These are phyloP conservation scores for barley (Hordeum vulgare) DNA, from an alignment of 176 grass and related monocot species.

Conservation along the genomic window MorexV3_pseudomolecules_assembly NC_058521.1:360557880-360558379, in stretches of 20 bases:
- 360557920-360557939: conserved; percentile 60
- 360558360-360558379: conserved; percentile 1
- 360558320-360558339: not conserved
- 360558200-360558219: conserved; percentile 47
- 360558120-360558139: conserved; percentile 36
- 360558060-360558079: conserved; percentile 55
- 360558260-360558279: conserved; percentile 70
- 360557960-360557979: not conserved
- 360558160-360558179: conserved; percentile 67
- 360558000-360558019: conserved; percentile 27
- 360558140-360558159: conserved; percentile 84
- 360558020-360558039: conserved; percentile 75
- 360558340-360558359: not conserved
- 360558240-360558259: conserved; percentile 85
- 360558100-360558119: conserved; percentile 11
- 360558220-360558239: conserved; percentile 44
- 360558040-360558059: conserved; percentile 80
- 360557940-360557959: conserved; percentile 36
- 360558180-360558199: conserved; percentile 57
- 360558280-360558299: not conserved
- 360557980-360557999: not conserved
- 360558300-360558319: not conserved
- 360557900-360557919: conserved; percentile 73
- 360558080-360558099: conserved; percentile 63
- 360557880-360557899: conserved; percentile 77